Conservation (phyloP, 139 green algal genomes). For the Auxenochlorella protothecoides region DNA sequence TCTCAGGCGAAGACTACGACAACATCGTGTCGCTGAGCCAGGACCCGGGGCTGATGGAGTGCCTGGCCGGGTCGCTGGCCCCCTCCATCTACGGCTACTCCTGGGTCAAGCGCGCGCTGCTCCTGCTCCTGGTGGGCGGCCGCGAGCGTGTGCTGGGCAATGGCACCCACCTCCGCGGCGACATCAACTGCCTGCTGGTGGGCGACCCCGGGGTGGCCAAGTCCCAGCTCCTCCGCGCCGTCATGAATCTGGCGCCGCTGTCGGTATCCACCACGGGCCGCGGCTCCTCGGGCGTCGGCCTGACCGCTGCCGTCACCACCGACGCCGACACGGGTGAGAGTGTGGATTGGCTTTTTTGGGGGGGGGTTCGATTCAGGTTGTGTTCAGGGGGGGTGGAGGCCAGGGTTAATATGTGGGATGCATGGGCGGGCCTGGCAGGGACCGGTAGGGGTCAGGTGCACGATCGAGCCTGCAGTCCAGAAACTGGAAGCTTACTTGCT, state of each 20-base stretch:
- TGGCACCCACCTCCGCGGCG: conserved; percentile 85
- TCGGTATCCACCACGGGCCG: conserved; percentile 90
- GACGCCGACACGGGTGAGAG: conserved; percentile 74
- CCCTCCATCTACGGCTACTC: conserved; percentile 95
- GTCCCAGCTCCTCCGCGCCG: conserved; percentile 80
- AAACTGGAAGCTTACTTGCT: too few species aligned
- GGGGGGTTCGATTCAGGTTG: too few species aligned
- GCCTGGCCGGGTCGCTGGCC: conserved; percentile 76
- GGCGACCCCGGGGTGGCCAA: conserved; percentile 36
- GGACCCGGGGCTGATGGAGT: conserved; percentile 51
- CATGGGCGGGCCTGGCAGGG: too few species aligned
- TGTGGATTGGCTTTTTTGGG: too few species aligned
- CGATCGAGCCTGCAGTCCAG: too few species aligned
- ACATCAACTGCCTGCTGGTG: conserved; percentile 94
- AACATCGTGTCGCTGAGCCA: conserved; percentile 20
- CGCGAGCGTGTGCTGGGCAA: conserved; percentile 49
- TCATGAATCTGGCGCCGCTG: conserved; percentile 90
- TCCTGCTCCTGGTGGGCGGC: conserved; percentile 63
- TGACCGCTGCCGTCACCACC: conserved; percentile 91
- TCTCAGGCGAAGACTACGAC: conserved; percentile 31
- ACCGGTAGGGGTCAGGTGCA: too few species aligned
- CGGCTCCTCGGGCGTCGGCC: conserved; percentile 90
- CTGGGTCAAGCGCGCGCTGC: conserved; percentile 81
- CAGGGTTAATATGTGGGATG: too few species aligned
- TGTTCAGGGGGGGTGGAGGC: too few species aligned